phyloP scores from a whole-genome alignment of 2,329 filamentous ascomycete genomes.

The Neofusicoccum laricinum region DNA sequence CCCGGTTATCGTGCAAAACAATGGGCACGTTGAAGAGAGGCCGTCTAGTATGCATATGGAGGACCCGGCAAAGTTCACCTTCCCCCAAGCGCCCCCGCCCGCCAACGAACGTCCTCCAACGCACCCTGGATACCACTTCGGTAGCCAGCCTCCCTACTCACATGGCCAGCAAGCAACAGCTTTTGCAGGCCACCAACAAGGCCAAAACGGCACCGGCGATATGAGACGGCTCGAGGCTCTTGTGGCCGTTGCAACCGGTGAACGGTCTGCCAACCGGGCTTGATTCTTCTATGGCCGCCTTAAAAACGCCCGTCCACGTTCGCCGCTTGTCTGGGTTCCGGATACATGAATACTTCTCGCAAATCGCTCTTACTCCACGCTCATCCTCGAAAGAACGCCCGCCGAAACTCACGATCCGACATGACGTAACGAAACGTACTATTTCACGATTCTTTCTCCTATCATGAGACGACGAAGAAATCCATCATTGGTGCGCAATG shows the following conservation, averaged over 20 bases:
- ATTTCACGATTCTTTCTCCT: conserved; percentile 18
- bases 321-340: conserved; percentile 21
- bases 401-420: conserved; percentile 16
- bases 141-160: conserved; percentile 22
- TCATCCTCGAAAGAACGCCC: background rate
- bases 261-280: conserved; percentile 32
- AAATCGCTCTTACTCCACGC: background rate
- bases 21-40: conserved; percentile 46
- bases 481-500: conserved; percentile 27
- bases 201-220: conserved; percentile 37
- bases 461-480: conserved; percentile 24
- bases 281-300: conserved; percentile 16
- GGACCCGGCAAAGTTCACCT: conserved; percentile 38
- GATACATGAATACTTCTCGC: conserved; percentile 10
- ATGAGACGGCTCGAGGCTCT: conserved; percentile 60
- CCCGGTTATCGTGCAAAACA: conserved; percentile 52
- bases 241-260: conserved; percentile 63
- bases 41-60: conserved; percentile 38
- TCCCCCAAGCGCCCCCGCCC: conserved; percentile 24
- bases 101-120: conserved; percentile 31
- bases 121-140: conserved; percentile 26
- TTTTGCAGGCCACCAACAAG: background rate
- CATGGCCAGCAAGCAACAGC: conserved; percentile 28
- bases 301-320: conserved; percentile 23
- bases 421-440: conserved; percentile 18